Percentiles rank a stretch among this genome's conserved stretches.
Conservation (phyloP, 1,284 basidiomycete genomes). For the Chalciporus sp. region DNA sequence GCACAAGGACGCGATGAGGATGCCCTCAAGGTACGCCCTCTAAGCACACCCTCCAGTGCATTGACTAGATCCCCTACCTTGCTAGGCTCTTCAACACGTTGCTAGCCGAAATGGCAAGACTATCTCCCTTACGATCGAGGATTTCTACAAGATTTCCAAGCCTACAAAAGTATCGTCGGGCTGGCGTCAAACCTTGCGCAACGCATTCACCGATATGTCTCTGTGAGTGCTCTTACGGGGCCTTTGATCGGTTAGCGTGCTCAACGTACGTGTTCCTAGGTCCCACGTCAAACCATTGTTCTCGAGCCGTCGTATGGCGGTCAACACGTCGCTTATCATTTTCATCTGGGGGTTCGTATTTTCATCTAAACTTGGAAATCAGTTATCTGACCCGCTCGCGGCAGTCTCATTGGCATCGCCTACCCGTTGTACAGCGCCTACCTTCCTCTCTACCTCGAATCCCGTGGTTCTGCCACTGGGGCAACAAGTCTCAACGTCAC, state of each 20-base stretch:
- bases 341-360: conserved; percentile 50
- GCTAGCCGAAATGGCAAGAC: conserved; percentile 54
- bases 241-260: neutral
- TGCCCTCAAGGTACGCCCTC: conserved; percentile 45
- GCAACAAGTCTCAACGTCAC: conserved; percentile 36
- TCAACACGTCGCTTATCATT: conserved; percentile 55
- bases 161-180: conserved; percentile 18
- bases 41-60: neutral
- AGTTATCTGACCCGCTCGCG: neutral
- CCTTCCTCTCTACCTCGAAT: conserved; percentile 53
- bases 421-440: conserved; percentile 62
- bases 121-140: conserved; percentile 47
- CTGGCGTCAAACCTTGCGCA: conserved; percentile 39
- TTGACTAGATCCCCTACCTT: neutral
- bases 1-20: conserved; percentile 59
- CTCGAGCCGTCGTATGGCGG: conserved; percentile 47
- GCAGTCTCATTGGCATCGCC: conserved; percentile 56
- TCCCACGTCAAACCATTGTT: conserved; percentile 56
- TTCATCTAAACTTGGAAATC: neutral
- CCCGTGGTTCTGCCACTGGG: conserved; percentile 38
- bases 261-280: conserved; percentile 23
- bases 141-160: conserved; percentile 40
- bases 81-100: conserved; percentile 48
- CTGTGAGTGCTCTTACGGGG: conserved; percentile 31
- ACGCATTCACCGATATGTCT: conserved; percentile 44